phyloP scores from a whole-genome alignment of 495 filamentous ascomycete species.

The Apiosordaria backusii region DNA sequence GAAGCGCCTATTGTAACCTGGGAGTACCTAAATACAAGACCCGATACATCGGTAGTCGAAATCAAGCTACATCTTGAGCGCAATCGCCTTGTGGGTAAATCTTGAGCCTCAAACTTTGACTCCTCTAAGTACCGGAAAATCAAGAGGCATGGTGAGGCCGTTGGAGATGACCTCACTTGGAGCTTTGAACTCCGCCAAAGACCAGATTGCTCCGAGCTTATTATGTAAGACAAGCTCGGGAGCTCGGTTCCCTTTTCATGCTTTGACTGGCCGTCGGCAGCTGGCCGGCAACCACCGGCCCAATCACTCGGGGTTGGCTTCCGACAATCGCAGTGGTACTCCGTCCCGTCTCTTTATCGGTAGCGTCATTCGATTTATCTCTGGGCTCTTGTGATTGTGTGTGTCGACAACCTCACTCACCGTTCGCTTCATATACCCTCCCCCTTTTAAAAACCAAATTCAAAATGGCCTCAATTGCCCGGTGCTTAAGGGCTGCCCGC shows the following conservation, averaged over 20 bases:
- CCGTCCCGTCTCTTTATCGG: constrained; percentile 6
- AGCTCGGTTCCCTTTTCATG: constrained; percentile 16
- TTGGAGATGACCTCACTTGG: neutral
- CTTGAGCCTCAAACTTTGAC: no score
- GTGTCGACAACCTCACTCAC: neutral
- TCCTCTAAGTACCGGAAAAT: neutral
- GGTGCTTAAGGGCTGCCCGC: constrained; percentile 44
- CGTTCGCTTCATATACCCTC: constrained; percentile 4
- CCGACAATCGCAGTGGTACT: constrained; percentile 1
- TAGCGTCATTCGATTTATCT: constrained; percentile 20
- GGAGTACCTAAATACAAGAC: no score
- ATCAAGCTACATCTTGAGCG: no score
- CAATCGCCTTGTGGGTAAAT: no score
- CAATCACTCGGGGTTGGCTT: neutral
- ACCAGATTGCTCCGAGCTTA: neutral
- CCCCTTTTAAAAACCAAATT: constrained; percentile 2
- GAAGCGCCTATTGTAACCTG: no score
- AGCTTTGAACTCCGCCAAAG: neutral
- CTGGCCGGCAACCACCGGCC: constrained; percentile 21
- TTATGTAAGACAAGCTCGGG: constrained; percentile 18
- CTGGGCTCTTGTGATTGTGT: constrained; percentile 8
- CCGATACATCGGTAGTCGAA: no score
- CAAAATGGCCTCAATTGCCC: constrained; percentile 49
- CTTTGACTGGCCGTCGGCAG: constrained; percentile 7
- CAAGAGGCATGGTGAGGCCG: neutral